These are phyloP conservation scores for Cronartium ribicola DNA, from an alignment of 1,284 basidiomycete genomes.

Conservation along the genomic window DNA sequence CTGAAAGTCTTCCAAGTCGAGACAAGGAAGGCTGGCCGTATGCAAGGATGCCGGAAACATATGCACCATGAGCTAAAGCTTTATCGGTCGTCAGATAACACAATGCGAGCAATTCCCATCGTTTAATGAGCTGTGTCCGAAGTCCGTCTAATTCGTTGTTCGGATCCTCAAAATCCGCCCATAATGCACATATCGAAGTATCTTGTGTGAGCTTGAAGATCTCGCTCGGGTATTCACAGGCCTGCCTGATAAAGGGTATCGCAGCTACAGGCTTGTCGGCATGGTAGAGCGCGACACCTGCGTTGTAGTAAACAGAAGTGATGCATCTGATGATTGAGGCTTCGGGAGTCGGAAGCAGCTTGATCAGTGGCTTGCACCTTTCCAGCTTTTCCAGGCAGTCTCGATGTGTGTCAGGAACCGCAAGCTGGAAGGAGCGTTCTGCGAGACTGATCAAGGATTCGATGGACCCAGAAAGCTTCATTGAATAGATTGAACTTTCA, in stretches of 20 bases:
- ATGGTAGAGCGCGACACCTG: slow-evolving; percentile 37
- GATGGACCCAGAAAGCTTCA: slow-evolving; percentile 29
- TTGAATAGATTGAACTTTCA: slow-evolving; percentile 11
- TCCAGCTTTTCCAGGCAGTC: slow-evolving; percentile 20
- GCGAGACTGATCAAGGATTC: slow-evolving; percentile 31
- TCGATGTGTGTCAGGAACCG: slow-evolving; percentile 13
- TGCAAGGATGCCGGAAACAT: slow-evolving; percentile 18
- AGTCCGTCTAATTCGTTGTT: slow-evolving; percentile 26
- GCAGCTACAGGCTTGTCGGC: slow-evolving; percentile 29
- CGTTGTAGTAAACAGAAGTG: slow-evolving; percentile 36
- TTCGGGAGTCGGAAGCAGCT: slow-evolving; percentile 25
- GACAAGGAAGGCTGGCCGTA: slow-evolving; percentile 9
- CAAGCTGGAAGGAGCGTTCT: slow-evolving; percentile 28
- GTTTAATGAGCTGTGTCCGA: slow-evolving; percentile 22
- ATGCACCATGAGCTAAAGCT: slow-evolving; percentile 19
- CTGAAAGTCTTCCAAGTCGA: slow-evolving; percentile 2
- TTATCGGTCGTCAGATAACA: slow-evolving; percentile 32
- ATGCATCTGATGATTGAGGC: slow-evolving; percentile 36
- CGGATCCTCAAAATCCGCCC: slow-evolving; percentile 19
- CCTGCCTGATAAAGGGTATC: slow-evolving; percentile 25
- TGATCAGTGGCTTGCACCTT: slow-evolving; percentile 21
- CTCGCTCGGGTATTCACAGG: slow-evolving; percentile 27
- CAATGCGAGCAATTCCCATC: slow-evolving; percentile 40
- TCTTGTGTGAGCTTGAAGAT: slow-evolving; percentile 21
- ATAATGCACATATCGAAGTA: neutral